phyloP scores from a whole-genome alignment of 169 alveolate genomes.

The Eimeria acervulina region DNA sequence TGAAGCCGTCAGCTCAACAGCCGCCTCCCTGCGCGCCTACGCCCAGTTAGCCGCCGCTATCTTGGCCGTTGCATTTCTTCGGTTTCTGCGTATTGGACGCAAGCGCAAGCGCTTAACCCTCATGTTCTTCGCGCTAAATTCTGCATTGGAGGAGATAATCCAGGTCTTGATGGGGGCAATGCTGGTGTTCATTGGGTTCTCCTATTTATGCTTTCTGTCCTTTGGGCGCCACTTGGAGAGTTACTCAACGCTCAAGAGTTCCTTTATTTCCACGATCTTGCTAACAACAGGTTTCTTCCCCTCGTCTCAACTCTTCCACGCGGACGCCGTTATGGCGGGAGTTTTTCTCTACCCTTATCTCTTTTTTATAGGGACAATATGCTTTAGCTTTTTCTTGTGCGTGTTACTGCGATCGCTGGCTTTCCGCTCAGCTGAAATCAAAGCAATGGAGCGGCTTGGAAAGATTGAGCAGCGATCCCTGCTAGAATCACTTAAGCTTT shows the following conservation, averaged over 20 bases:
- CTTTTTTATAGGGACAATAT: slow-evolving; percentile 53
- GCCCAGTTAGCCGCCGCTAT: slow-evolving; percentile 57
- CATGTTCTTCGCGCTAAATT: slow-evolving; percentile 64
- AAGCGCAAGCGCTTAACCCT: slow-evolving; percentile 60
- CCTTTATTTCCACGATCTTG: slow-evolving; percentile 51
- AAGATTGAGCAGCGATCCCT: slow-evolving; percentile 14
- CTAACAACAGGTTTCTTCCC: slow-evolving; percentile 68
- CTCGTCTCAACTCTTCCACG: slow-evolving; percentile 47
- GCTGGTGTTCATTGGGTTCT: slow-evolving; percentile 52
- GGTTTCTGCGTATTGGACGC: slow-evolving; percentile 58
- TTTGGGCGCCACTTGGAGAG: slow-evolving; percentile 49
- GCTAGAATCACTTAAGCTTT: not conserved
- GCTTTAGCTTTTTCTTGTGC: slow-evolving; percentile 55
- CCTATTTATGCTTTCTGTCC: slow-evolving; percentile 56
- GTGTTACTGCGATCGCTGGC: slow-evolving; percentile 74
- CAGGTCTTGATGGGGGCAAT: slow-evolving; percentile 5
- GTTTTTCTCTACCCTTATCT: slow-evolving; percentile 34
- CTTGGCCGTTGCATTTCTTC: slow-evolving; percentile 45
- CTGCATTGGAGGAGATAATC: slow-evolving; percentile 62
- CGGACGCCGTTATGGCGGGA: slow-evolving; percentile 60
- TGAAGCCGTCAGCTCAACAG: slow-evolving; percentile 35
- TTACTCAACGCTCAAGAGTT: slow-evolving; percentile 43
- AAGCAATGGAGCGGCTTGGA: slow-evolving; percentile 44
- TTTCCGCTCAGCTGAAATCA: slow-evolving; percentile 61
- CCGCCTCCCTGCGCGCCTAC: slow-evolving; percentile 45